A percentile compares a stretch with the other conserved stretches of the same genome.
phyloP scores from a whole-genome alignment of 345 rosid species.

The Nephelium lappaceum region DNA sequence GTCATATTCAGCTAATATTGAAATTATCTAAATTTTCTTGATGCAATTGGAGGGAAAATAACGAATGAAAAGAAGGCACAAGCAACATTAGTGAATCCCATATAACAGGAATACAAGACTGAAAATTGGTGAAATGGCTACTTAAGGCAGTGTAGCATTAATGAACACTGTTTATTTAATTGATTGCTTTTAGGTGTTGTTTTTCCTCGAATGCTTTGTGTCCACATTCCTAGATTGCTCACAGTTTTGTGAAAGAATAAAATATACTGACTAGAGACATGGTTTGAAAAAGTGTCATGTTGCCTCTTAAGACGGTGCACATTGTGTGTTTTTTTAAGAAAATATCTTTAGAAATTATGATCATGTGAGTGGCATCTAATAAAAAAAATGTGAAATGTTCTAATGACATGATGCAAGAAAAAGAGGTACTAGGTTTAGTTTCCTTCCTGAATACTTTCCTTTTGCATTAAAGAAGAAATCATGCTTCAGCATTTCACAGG shows the following conservation, averaged over 20 bases:
- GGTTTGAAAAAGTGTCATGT: neutral
- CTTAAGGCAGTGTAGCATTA: neutral
- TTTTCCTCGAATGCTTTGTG: neutral
- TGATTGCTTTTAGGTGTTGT: neutral
- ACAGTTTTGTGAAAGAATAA: neutral
- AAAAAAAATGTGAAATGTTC: neutral
- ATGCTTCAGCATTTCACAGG: neutral
- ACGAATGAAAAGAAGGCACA: no score
- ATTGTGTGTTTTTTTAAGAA: neutral
- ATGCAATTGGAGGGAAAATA: no score
- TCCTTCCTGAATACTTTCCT: neutral
- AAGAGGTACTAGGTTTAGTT: neutral
- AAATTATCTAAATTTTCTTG: no score
- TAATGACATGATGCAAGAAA: neutral
- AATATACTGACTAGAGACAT: neutral
- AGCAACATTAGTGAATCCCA: no score
- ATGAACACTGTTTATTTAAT: neutral
- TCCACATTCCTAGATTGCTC: neutral
- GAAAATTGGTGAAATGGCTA: no score
- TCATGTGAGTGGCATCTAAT: neutral
- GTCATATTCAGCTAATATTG: no score
- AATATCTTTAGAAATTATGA: neutral
- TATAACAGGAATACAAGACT: no score
- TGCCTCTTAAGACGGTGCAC: neutral
- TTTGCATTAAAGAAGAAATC: conserved; percentile 1